These are phyloP conservation scores for Allantophomopsis lycopodina DNA, from an alignment of 2,329 filamentous ascomycete species.

Conservation along the genomic window DNA sequence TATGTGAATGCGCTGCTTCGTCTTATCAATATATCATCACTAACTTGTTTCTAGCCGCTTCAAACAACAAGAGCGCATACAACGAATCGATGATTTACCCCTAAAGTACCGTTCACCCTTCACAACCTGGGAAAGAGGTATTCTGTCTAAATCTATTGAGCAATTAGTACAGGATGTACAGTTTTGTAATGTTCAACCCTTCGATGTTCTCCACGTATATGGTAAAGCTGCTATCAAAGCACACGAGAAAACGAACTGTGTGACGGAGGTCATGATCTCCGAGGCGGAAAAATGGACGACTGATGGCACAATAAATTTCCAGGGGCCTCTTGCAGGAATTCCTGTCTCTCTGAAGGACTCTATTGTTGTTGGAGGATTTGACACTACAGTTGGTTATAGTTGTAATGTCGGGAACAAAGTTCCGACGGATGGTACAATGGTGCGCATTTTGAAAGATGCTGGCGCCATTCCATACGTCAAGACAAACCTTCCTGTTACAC, in stretches of 20 bases:
- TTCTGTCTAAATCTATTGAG: conserved; percentile 62
- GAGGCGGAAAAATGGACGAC: conserved; percentile 62
- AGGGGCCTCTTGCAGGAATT: conserved; percentile 75
- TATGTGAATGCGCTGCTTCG: conserved; percentile 6
- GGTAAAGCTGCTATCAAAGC: conserved; percentile 75
- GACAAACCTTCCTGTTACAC: conserved; percentile 76
- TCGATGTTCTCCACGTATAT: conserved; percentile 72
- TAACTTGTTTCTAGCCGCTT: conserved; percentile 41
- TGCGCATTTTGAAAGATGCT: conserved; percentile 70
- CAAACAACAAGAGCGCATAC: conserved; percentile 65
- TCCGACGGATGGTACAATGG: conserved; percentile 60
- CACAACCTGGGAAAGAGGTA: conserved; percentile 46
- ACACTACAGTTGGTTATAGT: conserved; percentile 72
- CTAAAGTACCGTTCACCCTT: conserved; percentile 52
- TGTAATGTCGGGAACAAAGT: conserved; percentile 54
- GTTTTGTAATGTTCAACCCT: conserved; percentile 45
- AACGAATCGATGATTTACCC: conserved; percentile 54
- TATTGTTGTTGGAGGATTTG: conserved; percentile 71
- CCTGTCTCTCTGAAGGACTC: conserved; percentile 76
- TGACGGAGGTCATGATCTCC: conserved; percentile 74
- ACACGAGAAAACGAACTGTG: conserved; percentile 76
- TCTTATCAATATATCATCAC: neutral
- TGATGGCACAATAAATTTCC: conserved; percentile 48
- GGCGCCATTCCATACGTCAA: conserved; percentile 87
- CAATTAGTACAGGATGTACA: conserved; percentile 70